A percentile compares a stretch with the other conserved stretches of the same genome.
phyloP scores from a whole-genome alignment of 108 stramenopile species.

The Cylindrotheca fusiformis region DNA sequence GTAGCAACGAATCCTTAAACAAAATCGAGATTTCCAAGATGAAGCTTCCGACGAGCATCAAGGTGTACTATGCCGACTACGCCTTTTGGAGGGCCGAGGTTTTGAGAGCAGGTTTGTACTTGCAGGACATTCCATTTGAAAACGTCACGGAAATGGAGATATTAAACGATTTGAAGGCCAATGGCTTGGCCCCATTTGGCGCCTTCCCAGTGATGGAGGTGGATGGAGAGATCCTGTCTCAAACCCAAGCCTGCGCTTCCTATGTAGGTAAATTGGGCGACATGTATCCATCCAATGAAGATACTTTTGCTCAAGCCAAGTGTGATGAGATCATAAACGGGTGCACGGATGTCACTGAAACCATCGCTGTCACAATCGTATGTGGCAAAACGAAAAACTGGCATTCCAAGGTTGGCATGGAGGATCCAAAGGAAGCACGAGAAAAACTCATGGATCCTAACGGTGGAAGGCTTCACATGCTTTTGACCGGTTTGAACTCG shows the following conservation, averaged over 20 bases:
- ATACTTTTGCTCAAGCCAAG: constrained; percentile 1
- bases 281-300: neutral
- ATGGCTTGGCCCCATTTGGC: neutral
- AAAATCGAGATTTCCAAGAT: no score
- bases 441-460: constrained; percentile 3
- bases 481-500: no score
- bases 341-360: constrained; percentile 10
- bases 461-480: constrained; percentile 2
- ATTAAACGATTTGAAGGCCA: neutral
- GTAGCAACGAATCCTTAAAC: neutral
- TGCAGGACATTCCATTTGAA: constrained; percentile 11
- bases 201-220: constrained; percentile 10
- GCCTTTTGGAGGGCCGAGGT: constrained; percentile 11
- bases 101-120: constrained; percentile 5
- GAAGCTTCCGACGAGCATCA: neutral
- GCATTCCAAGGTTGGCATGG: neutral
- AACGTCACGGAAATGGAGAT: constrained; percentile 1
- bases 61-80: constrained; percentile 8
- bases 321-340: constrained; percentile 13
- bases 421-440: neutral
- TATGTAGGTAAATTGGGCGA: constrained; percentile 9
- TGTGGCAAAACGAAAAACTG: no score
- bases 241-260: constrained; percentile 8
- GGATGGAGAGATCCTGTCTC: constrained; percentile 9
- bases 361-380: neutral